Conservation (phyloP, 2,329 filamentous ascomycete species). For the Fusarium sp. region DNA sequence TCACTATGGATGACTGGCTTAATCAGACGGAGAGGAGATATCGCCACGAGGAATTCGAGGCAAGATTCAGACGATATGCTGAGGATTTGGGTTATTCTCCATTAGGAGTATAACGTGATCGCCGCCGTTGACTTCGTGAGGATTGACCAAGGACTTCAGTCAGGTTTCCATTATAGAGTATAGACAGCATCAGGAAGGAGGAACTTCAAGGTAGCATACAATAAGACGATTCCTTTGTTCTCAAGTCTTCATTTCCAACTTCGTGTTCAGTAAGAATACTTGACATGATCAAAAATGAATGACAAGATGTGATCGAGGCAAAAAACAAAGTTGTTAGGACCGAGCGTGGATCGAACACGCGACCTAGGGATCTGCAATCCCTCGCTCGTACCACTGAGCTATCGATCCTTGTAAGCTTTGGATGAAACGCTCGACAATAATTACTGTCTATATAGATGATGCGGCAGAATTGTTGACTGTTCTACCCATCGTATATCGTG, state of each 20-base stretch:
- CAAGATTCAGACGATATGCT: too few species aligned
- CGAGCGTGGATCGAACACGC: slow-evolving; percentile 42
- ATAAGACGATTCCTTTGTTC: background rate
- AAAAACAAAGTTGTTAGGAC: slow-evolving; percentile 10
- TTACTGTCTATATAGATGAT: rapidly evolving
- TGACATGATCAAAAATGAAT: background rate
- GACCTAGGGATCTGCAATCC: slow-evolving; percentile 42
- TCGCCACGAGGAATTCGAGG: too few species aligned
- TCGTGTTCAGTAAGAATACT: background rate
- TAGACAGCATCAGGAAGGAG: background rate
- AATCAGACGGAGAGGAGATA: too few species aligned
- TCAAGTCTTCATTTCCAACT: background rate
- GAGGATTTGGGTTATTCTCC: rapidly evolving
- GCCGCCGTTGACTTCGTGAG: background rate
- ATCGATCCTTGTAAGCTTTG: slow-evolving; percentile 20
- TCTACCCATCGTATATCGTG: background rate
- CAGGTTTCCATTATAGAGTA: background rate
- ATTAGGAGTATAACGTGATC: background rate
- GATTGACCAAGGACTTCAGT: background rate
- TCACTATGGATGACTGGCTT: too few species aligned
- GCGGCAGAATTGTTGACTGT: background rate
- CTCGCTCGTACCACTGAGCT: slow-evolving; percentile 42
- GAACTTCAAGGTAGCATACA: background rate
- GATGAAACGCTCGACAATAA: rapidly evolving
- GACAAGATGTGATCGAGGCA: background rate